Conservation (phyloP, 306 rosid genomes). For the Astragalus membranaceus region DNA sequence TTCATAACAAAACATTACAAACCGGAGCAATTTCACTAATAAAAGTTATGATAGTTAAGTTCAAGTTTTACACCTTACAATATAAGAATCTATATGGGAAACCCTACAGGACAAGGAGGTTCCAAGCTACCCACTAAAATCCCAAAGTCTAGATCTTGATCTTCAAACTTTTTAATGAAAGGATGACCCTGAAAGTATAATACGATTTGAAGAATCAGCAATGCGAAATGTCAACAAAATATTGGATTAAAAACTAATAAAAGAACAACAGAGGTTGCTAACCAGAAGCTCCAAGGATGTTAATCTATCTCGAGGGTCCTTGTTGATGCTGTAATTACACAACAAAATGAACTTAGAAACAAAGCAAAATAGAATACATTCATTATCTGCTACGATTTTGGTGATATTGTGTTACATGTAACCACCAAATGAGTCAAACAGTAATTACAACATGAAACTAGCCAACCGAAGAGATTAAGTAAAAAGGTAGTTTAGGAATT, state of each 20-base stretch:
- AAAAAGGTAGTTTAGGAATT: background rate
- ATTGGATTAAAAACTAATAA: background rate
- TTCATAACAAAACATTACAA: conserved; percentile 16
- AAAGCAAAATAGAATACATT: background rate
- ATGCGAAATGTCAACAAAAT: background rate
- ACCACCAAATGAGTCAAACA: background rate
- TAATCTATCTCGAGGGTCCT: conserved; percentile 65
- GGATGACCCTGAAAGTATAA: conserved; percentile 68
- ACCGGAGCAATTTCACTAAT: conserved; percentile 16
- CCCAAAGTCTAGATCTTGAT: conserved; percentile 86
- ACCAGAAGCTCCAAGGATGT: conserved; percentile 92
- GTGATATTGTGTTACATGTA: background rate
- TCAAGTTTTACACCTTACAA: conserved; percentile 26
- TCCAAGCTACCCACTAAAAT: conserved; percentile 88
- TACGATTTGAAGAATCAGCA: conserved; percentile 5
- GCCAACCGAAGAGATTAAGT: background rate
- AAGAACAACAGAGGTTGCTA: conserved; percentile 22
- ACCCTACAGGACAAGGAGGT: conserved; percentile 85
- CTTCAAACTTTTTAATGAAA: conserved; percentile 93
- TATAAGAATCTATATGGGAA: conserved; percentile 48
- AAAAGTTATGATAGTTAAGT: conserved; percentile 21
- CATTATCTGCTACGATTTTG: background rate
- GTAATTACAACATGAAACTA: background rate
- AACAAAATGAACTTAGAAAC: conserved; percentile 19
- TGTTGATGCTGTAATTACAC: conserved; percentile 73